Evolutionary conservation across 192 early-diverging fungal species (phyloP), one percentile per base, ranked within the genome.

Genomic region (Dimargaris xerosporica): DNA sequence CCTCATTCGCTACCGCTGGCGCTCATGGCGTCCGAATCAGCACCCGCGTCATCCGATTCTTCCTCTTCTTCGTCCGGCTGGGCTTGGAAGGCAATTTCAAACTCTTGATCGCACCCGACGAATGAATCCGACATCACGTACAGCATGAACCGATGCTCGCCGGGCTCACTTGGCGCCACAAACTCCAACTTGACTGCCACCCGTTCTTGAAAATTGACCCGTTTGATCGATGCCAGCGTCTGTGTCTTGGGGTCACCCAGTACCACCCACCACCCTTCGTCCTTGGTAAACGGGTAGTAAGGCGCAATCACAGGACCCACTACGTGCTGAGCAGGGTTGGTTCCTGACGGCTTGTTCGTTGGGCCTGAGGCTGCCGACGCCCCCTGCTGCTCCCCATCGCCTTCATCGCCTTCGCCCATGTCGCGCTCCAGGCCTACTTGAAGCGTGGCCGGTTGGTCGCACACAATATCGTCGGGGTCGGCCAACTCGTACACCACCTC

Each of bases 251-350:
- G 71, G 31, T 96, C 91, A 23, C 89, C 94, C 44, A 99, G 66
- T 9, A 99, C 89, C 61, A 96, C 71, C 96, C 96, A 99, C 96
- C 96, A 99, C 16, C 85, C 85, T 72, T 99, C 96, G 53, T 89
- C 83, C 72, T 93, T 90, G 71, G 81, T 72, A 21, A 73, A 71
- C 10, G 96, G 94, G 80, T 89, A 99, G 77, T 83, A 94, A 6
- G 94, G 94, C 39, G 96, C 93, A 55, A 89, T 77, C 5, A 94
- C 95, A 7, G 84, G 85, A 0, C 91, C 90, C 28, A 93, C 69
- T 26, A 73, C 74, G 28, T 15, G 3, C 7, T n/a, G 31, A 19
- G 34, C 29, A 19, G 56, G 31, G 17, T 17, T 17, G 21, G 17
- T 55, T 25, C 54, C 54, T 16, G 15, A 15, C 15, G 23, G 2